Base-by-base conservation (phyloP, 2,329 filamentous ascomycete species). In the Aspergillus neoniger region DNA sequence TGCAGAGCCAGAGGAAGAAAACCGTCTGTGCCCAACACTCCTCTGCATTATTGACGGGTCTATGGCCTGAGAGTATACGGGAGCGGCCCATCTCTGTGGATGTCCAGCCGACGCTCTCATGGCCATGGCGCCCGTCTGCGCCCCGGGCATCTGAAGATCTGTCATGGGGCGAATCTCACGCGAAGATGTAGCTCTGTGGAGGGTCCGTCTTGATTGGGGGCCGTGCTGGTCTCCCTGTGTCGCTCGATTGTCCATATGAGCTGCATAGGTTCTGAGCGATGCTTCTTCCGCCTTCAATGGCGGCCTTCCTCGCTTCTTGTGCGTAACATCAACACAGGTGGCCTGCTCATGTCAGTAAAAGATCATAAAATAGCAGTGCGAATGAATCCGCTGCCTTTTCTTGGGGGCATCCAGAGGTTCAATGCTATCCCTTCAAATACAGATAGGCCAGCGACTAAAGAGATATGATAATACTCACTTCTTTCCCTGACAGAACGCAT, bases 261-360 rank as follows among this genome's bases (percentile, higher is more conserved):
- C 58, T 15, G 71, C 62, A 57, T 72, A 75, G 23, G 72, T 65
- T 55, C 73, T 67, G 15, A 75, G 63, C 10, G 74, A 72, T 8
- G 74, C 70, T 52, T 79, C 77, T 49, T 79, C 77, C 43, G 77
- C 76, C 60, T 78, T 78, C 36, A 80, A 63, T 49, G 77, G 77
- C 41, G 78, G 78, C 50, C 78, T 69, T 41, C 78, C 78, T 67
- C 79, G 70, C 65, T 81, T 81, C 65, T 81, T 81, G 63, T 81
- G 79, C 49, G 77, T 79, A 25, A 81, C 79, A 64, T 81, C 79
- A 28, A 77, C 71, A 58, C 78, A 80, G 10, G 77, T 74, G 21
- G 74, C 72, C 78, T 80, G 21, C 4, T 25, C 49, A n/a, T 39
- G 39, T 38, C 8, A 49, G 17, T 25, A 19, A 12, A 14, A 14